A percentile compares a stretch with the other conserved stretches of the same genome.
phyloP scores from a whole-genome alignment of 768 basidiomycete genomes.

The Macrolepiota fuliginosa region DNA sequence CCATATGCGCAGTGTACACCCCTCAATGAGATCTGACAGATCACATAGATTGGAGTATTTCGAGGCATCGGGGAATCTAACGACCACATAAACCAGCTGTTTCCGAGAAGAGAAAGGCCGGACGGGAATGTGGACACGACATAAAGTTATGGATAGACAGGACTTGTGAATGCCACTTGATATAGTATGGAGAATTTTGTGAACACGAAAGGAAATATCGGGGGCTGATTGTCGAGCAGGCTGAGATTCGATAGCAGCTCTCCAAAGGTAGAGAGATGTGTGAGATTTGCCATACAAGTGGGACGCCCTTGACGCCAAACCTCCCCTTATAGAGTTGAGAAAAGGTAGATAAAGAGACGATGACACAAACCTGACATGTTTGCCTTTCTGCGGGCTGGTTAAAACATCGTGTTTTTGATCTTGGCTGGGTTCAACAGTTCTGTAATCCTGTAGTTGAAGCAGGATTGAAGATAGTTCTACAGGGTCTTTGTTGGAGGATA shows the following conservation, averaged over 20 bases:
- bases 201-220: constrained; percentile 44
- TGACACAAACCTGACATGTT: constrained; percentile 4
- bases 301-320: constrained; percentile 50
- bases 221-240: constrained; percentile 28
- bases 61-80: background rate
- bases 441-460: background rate
- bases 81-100: constrained; percentile 2
- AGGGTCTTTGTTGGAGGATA: background rate
- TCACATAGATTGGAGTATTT: background rate
- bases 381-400: constrained; percentile 8
- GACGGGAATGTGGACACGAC: constrained; percentile 22
- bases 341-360: background rate
- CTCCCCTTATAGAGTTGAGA: constrained; percentile 38
- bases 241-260: constrained; percentile 43
- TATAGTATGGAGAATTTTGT: constrained; percentile 37
- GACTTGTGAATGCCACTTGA: constrained; percentile 24
- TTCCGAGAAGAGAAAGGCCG: constrained; percentile 9
- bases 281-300: constrained; percentile 39
- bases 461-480: constrained; percentile 1
- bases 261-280: constrained; percentile 52
- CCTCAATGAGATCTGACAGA: background rate
- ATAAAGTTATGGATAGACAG: constrained; percentile 37
- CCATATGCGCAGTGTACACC: constrained; percentile 36
- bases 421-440: background rate
- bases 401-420: background rate